Evolutionary conservation across 345 rosid genomes (phyloP), one percentile per base, ranked within the genome.

Genomic region (Physaria fendleri): DNA sequence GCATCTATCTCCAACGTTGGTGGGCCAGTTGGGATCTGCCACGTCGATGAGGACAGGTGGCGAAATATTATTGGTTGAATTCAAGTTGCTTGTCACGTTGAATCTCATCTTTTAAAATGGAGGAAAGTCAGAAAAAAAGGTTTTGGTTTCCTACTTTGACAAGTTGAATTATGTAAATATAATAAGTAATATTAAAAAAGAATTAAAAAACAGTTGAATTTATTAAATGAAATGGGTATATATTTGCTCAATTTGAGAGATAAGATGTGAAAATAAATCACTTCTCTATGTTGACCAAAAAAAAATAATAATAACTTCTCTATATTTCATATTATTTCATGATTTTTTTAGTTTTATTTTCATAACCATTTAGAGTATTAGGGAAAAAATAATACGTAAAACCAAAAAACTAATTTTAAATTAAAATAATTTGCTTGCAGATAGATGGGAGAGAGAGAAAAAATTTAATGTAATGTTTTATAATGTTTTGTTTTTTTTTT

Each of bases 11-110:
- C 72, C 47, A 59, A 50, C 30, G 40, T 42, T 9, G 27, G 43
- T 51, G 52, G 59, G 41, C 64, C 64, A 27, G 16, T 66, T 28
- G 42, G 51, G 63, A 15, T 33, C 38, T 27, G 12, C 61, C 73
- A 68, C 73, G 66, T 68, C 62, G n/a, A 60, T 43, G 23, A 40
- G 37, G 22, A 37, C 56, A 69, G 44, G 30, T 62, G 73, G 63
- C 1, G 5, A 3, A 0, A 12, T n/a, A 1, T 38, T 1, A 62
- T 61, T 69, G 51, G 73, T 29, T 15, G 13, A 12, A 20, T 6
- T 8, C 56, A 1, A 11, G 48, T 52, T 52, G 41, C 62, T 60
- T 60, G 24, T 42, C 48, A 6, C 22, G 17, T 41, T 16, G 43
- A 9, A 42, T 20, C 58, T 39, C 5, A 25, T 10, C 52, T 29